Evolutionary conservation across 2,329 filamentous ascomycete species (phyloP).

Genomic region (Fonsecaea pedrosoi): DNA sequence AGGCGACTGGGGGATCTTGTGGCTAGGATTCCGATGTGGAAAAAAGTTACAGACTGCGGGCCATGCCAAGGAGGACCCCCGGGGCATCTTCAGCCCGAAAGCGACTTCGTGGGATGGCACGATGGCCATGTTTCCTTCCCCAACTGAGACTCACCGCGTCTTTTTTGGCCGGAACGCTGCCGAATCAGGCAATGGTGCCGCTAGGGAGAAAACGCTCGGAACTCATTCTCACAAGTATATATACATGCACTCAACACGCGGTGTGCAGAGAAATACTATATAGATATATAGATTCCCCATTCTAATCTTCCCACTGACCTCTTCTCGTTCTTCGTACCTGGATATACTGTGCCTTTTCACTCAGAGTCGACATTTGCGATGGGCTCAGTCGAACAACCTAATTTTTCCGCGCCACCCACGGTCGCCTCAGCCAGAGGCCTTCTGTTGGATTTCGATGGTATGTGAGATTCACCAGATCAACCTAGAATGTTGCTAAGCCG

Average conservation of each 20-base stretch:
- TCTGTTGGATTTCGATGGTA: slow-evolving; percentile 56
- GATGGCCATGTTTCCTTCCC: neutral
- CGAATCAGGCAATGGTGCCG: slow-evolving; percentile 8
- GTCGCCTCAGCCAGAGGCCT: slow-evolving; percentile 51
- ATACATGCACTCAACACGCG: neutral
- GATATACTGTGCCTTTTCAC: neutral
- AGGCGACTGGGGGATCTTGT: neutral
- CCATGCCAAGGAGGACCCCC: neutral
- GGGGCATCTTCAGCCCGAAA: neutral
- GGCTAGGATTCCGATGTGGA: neutral
- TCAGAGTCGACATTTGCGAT: slow-evolving; percentile 25
- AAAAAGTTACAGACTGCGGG: slow-evolving; percentile 1
- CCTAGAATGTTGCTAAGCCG: neutral
- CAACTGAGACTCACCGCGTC: neutral
- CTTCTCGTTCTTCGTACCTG: slow-evolving; percentile 20
- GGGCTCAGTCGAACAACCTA: slow-evolving; percentile 43
- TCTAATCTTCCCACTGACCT: neutral
- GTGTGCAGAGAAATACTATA: neutral
- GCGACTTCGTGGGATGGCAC: neutral
- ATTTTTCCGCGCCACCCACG: slow-evolving; percentile 51
- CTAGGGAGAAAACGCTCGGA: neutral
- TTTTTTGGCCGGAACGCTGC: neutral
- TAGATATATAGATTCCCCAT: neutral
- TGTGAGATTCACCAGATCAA: neutral
- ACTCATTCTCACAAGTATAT: neutral